phyloP scores from a whole-genome alignment of 441 rosid species.

The Omphalea diandra region DNA sequence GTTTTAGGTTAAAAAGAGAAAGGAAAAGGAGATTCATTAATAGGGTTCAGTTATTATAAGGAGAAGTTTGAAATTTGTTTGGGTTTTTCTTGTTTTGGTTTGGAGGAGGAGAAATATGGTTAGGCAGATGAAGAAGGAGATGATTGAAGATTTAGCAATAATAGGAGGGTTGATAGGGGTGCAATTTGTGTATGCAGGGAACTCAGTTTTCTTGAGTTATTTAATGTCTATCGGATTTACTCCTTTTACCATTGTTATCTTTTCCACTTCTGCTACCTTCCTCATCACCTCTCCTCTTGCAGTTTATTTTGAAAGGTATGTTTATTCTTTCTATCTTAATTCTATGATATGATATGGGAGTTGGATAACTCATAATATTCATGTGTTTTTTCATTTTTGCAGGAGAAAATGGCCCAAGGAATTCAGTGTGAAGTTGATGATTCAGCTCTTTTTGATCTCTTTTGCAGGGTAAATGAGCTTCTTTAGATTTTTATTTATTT shows the following conservation, averaged over 20 bases:
- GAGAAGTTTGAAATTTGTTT: no score
- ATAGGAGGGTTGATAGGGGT: constrained; percentile 63
- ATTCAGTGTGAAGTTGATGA: constrained; percentile 47
- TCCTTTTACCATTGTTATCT: constrained; percentile 66
- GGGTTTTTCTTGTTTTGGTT: not conserved
- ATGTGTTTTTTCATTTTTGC: constrained; percentile 26
- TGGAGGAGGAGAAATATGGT: constrained; percentile 23
- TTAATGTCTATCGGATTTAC: constrained; percentile 78
- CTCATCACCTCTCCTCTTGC: constrained; percentile 68
- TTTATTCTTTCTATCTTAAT: not conserved
- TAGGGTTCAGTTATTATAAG: no score
- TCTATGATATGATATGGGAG: not conserved
- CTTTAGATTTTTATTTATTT: no score
- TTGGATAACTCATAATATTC: not conserved
- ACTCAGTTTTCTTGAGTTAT: constrained; percentile 59
- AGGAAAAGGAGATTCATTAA: no score
- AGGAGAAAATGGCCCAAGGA: constrained; percentile 77
- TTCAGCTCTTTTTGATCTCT: constrained; percentile 67
- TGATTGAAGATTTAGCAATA: constrained; percentile 50
- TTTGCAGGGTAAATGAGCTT: constrained; percentile 70
- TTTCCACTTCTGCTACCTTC: constrained; percentile 69
- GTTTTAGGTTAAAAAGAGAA: no score
- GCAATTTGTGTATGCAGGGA: constrained; percentile 66
- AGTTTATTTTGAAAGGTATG: constrained; percentile 67
- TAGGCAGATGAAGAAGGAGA: constrained; percentile 33